A percentile compares a stretch with the other conserved stretches of the same genome.
These are phyloP conservation scores for Fusarium longipes DNA, from an alignment of 2,329 filamentous ascomycete genomes.

Conservation along the genomic window DNA sequence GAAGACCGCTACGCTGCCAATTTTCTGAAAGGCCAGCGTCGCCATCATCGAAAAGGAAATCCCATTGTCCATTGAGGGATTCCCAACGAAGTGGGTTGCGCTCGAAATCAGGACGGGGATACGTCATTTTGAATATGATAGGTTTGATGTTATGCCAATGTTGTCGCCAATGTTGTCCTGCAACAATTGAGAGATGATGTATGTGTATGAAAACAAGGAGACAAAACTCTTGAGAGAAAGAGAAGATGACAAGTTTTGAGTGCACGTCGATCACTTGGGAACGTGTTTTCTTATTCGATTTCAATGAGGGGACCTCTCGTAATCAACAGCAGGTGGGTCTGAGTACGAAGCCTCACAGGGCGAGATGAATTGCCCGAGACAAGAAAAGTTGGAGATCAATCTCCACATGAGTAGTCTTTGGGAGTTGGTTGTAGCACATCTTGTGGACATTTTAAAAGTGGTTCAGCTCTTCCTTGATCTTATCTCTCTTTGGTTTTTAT, in stretches of 20 bases:
- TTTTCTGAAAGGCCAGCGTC: conserved; percentile 64
- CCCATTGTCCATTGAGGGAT: conserved; percentile 72
- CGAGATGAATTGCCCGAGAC: conserved; percentile 19
- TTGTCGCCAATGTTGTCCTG: background rate
- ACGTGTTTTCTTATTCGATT: conserved; percentile 5
- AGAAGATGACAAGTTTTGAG: conserved; percentile 12
- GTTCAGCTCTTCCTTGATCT: conserved; percentile 25
- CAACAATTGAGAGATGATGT: background rate
- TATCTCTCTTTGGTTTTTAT: conserved; percentile 16
- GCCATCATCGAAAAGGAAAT: conserved; percentile 73
- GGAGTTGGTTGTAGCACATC: conserved; percentile 2
- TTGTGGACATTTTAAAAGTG: conserved; percentile 34
- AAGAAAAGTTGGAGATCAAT: conserved; percentile 33
- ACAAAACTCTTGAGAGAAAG: background rate
- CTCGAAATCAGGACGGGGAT: conserved; percentile 74
- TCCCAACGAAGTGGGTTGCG: conserved; percentile 67
- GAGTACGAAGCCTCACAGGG: conserved; percentile 12
- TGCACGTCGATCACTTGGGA: conserved; percentile 19
- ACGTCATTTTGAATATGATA: conserved; percentile 49
- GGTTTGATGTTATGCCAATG: background rate
- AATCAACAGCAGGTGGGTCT: conserved; percentile 33
- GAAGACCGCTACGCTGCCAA: conserved; percentile 67
- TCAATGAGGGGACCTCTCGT: conserved; percentile 31
- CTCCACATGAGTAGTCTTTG: conserved; percentile 29
- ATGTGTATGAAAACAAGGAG: background rate